These are phyloP conservation scores for Zalerion maritima DNA, from an alignment of 495 filamentous ascomycete species.

Conservation along the genomic window DNA sequence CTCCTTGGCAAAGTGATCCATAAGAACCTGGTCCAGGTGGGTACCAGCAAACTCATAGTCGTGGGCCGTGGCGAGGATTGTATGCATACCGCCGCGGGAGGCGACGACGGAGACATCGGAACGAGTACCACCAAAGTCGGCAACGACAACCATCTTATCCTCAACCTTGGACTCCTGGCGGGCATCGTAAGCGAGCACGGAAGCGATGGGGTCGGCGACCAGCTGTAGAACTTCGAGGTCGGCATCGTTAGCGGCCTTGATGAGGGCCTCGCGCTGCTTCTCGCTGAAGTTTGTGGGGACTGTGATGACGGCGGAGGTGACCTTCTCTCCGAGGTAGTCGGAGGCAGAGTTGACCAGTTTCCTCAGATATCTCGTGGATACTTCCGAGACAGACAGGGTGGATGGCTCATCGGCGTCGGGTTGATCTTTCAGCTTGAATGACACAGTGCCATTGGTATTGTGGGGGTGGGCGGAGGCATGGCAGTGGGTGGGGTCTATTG, in stretches of 20 bases:
- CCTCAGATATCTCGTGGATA: slow-evolving; percentile 73
- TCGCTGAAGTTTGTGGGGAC: slow-evolving; percentile 88
- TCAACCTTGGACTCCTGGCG: slow-evolving; percentile 54
- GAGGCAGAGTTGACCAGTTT: slow-evolving; percentile 71
- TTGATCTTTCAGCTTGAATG: slow-evolving; percentile 74
- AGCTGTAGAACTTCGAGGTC: slow-evolving; percentile 83
- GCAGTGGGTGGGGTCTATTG: slow-evolving; percentile 88
- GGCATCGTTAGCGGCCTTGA: slow-evolving; percentile 61
- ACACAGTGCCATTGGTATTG: slow-evolving; percentile 54
- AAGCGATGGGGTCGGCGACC: slow-evolving; percentile 85
- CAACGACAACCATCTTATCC: slow-evolving; percentile 86
- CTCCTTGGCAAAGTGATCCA: slow-evolving; percentile 96
- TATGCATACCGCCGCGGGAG: slow-evolving; percentile 91
- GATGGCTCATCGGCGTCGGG: slow-evolving; percentile 46
- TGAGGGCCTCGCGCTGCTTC: slow-evolving; percentile 66
- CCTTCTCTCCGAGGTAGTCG: slow-evolving; percentile 80
- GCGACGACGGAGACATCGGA: slow-evolving; percentile 85
- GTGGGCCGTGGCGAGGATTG: slow-evolving; percentile 80
- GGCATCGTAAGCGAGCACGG: slow-evolving; percentile 83
- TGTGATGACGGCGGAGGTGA: slow-evolving; percentile 84
- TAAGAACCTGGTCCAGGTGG: slow-evolving; percentile 73
- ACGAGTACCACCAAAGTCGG: slow-evolving; percentile 82
- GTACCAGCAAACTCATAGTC: slow-evolving; percentile 82
- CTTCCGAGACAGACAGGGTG: slow-evolving; percentile 65
- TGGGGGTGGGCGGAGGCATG: slow-evolving; percentile 86